These are phyloP conservation scores for Imleria badia DNA, from an alignment of 768 basidiomycete genomes.

Conservation along the genomic window DNA sequence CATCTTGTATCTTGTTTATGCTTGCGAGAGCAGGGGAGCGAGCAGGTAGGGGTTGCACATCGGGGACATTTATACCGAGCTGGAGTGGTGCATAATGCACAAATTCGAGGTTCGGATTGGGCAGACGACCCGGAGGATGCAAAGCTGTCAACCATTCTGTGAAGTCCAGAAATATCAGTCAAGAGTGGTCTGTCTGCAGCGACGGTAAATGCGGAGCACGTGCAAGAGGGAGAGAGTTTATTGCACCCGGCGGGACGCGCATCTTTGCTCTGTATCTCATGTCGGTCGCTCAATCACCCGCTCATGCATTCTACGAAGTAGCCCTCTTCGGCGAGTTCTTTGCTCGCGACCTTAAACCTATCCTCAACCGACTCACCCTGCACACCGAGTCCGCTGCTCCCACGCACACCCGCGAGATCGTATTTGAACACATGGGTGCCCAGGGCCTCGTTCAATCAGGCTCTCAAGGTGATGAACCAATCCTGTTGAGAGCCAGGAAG, in stretches of 20 bases:
- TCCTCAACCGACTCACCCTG: conserved; percentile 79
- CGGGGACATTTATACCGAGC: conserved; percentile 81
- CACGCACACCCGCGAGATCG: conserved; percentile 73
- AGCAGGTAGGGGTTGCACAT: conserved; percentile 72
- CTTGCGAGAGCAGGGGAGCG: conserved; percentile 59
- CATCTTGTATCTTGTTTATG: conserved; percentile 68
- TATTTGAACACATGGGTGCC: conserved; percentile 79
- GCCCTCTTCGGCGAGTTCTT: conserved; percentile 84
- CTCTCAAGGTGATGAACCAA: conserved; percentile 55
- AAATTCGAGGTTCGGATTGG: conserved; percentile 33
- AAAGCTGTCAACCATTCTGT: conserved; percentile 8
- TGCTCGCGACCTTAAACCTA: conserved; percentile 67
- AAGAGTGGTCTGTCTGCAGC: too few relatives aligned
- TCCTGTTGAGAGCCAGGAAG: conserved; percentile 70
- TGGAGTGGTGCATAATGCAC: conserved; percentile 49
- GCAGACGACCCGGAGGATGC: conserved; percentile 12
- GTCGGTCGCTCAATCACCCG: conserved; percentile 29
- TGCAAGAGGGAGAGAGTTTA: background rate
- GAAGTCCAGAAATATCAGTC: background rate
- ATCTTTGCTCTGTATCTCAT: conserved; percentile 6
- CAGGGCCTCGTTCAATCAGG: conserved; percentile 54
- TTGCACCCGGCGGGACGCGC: conserved; percentile 6
- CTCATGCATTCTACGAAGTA: conserved; percentile 77
- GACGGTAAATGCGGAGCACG: background rate
- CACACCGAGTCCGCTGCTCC: conserved; percentile 74